phyloP scores from a whole-genome alignment of 805 yeast species.

The Starmera pachycereana region DNA sequence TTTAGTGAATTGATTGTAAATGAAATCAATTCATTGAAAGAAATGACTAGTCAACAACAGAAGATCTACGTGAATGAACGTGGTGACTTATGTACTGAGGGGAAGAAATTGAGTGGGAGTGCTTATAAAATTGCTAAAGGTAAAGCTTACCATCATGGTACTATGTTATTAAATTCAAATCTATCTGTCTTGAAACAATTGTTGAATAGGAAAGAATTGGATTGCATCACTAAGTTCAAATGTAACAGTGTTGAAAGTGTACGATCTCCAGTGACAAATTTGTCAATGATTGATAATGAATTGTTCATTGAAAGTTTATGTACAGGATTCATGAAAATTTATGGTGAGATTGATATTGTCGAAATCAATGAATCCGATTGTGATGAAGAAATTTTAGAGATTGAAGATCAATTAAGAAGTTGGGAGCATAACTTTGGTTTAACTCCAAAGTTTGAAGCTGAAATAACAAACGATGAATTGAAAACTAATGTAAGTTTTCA shows the following conservation, averaged over 20 bases:
- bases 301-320: slow-evolving; percentile 24
- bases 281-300: slow-evolving; percentile 32
- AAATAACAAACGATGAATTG: slow-evolving; percentile 24
- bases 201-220: slow-evolving; percentile 35
- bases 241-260: slow-evolving; percentile 60
- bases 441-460: slow-evolving; percentile 65
- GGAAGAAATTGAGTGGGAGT: slow-evolving; percentile 76
- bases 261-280: slow-evolving; percentile 66
- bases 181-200: slow-evolving; percentile 50
- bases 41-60: background rate
- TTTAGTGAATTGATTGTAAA: slow-evolving; percentile 29
- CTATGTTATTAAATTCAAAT: slow-evolving; percentile 71
- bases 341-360: slow-evolving; percentile 16
- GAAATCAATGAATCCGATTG: slow-evolving; percentile 20
- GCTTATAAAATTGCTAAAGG: slow-evolving; percentile 82
- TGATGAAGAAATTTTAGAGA: slow-evolving; percentile 28
- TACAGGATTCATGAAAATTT: slow-evolving; percentile 19
- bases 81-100: slow-evolving; percentile 59
- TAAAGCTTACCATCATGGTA: slow-evolving; percentile 88
- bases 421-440: slow-evolving; percentile 74
- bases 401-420: slow-evolving; percentile 31
- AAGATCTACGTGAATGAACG: slow-evolving; percentile 50
- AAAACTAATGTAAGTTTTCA: slow-evolving; percentile 25
- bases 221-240: slow-evolving; percentile 32
- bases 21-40: slow-evolving; percentile 12